A percentile compares a stretch with the other conserved stretches of the same genome.
These are phyloP conservation scores for Candida sanyaensis DNA, from an alignment of 1,139 yeast species.

Conservation along the genomic window DNA sequence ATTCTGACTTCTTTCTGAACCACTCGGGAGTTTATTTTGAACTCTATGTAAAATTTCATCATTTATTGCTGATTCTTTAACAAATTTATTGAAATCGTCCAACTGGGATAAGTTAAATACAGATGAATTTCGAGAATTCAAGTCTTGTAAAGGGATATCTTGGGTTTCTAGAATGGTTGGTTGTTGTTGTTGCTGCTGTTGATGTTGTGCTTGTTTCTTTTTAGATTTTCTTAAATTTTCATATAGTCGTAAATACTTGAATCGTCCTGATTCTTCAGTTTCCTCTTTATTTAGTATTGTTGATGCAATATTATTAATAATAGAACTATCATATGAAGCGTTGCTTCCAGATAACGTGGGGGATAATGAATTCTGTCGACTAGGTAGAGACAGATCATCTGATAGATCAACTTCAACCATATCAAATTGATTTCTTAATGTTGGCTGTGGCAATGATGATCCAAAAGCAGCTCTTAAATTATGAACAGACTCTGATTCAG, in stretches of 20 bases:
- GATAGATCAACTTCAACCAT: slow-evolving; percentile 12
- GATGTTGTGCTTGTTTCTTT: slow-evolving; percentile 10
- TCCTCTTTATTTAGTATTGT: slow-evolving; percentile 10
- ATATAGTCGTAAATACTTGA: slow-evolving; percentile 31
- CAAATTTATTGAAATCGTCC: slow-evolving; percentile 39
- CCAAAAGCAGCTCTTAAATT: slow-evolving; percentile 11
- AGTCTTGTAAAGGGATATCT: slow-evolving; percentile 29
- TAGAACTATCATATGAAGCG: slow-evolving; percentile 27
- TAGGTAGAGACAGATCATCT: slow-evolving; percentile 1
- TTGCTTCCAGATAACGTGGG: slow-evolving; percentile 3
- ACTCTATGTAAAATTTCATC: slow-evolving; percentile 29
- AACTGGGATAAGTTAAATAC: slow-evolving; percentile 36
- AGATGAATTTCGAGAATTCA: slow-evolving; percentile 23
- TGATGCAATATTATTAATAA: slow-evolving; percentile 25
- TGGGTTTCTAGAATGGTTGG: slow-evolving; percentile 17
- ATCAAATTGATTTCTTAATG: background rate
- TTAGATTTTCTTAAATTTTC: slow-evolving; percentile 20
- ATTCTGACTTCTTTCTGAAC: slow-evolving; percentile 10
- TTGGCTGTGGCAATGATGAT: background rate
- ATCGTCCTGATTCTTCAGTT: slow-evolving; percentile 23
- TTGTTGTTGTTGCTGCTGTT: slow-evolving; percentile 9
- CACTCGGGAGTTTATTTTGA: slow-evolving; percentile 11
- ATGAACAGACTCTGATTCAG: slow-evolving; percentile 5
- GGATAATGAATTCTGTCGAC: background rate
- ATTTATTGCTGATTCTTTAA: slow-evolving; percentile 38